Evolutionary conservation across 139 green algal species (phyloP), one percentile per base, ranked within the genome.

Genomic region (Picochlorum costavermella): DNA sequence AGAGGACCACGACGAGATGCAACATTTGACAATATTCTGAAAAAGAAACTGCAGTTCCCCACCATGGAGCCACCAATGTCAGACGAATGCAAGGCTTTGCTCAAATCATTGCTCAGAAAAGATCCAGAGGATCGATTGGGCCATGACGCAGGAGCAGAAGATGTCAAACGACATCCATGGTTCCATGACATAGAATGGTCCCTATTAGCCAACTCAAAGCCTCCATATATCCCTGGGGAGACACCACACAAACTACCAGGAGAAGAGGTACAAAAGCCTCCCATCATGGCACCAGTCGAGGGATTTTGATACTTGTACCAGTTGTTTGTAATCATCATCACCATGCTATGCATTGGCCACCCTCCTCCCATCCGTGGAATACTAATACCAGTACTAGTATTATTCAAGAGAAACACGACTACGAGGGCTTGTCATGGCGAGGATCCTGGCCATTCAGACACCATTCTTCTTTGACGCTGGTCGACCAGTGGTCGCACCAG

Each of bases 11-110:
- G 53, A 23, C 82, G 94, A 13, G 86, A 96, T 36, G 78, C 86
- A 69, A 97, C 91, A 3, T 98, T 98, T 77, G 80, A 92, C 26
- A 96, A 96, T 76, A 88, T 99, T 55, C 64, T 98, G 51, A 87
- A 87, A 62, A 72, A 85, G 64, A 81, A 81, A 20, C 82, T 98
- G 57, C 56, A 61, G 11, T 96, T 96, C 72, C 88, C 92, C 0
- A 31, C 74, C 30, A 10, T 20, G 25, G 79, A 82, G 50, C 79
- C 80, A 1, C 48, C 67, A 12, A 64, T 92, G 29, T 71, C 62
- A 5, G 25, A 28, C n/a, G 66, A 53, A 50, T 58, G 68, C 44
- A 75, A 88, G 60, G 81, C 89, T 61, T 68, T 96, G 29, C 91
- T 97, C 63, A 56, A 60, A 11, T 50, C 76, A 63, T 84, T 98